phyloP scores from a whole-genome alignment of 164 flowering plant species.

The Nymphaea thermarum region DNA sequence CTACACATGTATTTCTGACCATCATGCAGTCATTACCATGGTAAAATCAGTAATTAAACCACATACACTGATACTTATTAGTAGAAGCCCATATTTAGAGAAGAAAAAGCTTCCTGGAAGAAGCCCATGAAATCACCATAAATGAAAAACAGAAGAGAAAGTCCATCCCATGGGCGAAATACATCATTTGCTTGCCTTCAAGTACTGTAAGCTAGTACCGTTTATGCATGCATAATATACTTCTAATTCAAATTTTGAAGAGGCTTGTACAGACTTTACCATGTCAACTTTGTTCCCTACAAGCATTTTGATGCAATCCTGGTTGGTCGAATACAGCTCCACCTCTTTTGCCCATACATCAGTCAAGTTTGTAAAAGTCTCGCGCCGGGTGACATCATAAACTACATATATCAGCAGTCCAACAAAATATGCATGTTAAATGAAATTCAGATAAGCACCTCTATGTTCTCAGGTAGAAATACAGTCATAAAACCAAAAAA shows the following conservation, averaged over 20 bases:
- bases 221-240: background rate
- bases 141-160: background rate
- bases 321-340: constrained; percentile 63
- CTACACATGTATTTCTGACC: background rate
- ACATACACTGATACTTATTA: background rate
- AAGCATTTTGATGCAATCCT: constrained; percentile 64
- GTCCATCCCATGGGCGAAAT: background rate
- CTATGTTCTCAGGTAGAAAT: background rate
- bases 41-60: background rate
- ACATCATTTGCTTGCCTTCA: background rate
- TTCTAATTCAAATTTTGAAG: background rate
- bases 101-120: too few relatives aligned
- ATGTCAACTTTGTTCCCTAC: constrained; percentile 89
- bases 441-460: background rate
- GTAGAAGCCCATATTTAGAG: background rate
- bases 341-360: constrained; percentile 73
- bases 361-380: constrained; percentile 63
- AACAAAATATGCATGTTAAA: background rate
- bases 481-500: too few relatives aligned
- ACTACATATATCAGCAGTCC: constrained; percentile 18
- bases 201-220: background rate
- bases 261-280: constrained; percentile 27
- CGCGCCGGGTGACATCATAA: constrained; percentile 83
- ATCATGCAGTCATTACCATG: background rate
- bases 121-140: background rate